Base-by-base conservation (phyloP, 2,329 filamentous ascomycete genomes). In the Pleurostoma richardsiae region DNA sequence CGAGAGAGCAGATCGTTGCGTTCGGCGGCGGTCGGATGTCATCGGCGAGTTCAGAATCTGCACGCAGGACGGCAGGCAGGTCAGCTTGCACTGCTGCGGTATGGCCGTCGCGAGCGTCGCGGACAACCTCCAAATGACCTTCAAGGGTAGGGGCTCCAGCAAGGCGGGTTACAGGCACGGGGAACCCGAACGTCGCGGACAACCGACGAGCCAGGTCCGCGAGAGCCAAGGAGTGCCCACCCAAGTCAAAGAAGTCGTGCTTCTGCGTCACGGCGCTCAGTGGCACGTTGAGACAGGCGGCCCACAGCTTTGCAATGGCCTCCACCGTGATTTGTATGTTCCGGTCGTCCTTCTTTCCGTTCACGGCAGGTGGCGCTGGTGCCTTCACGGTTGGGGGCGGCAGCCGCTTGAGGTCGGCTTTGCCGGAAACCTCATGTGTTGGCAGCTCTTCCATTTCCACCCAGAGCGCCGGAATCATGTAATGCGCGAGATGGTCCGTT, bases 401-500 rank as follows among this genome's bases (percentile, higher is more conserved):
- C 10, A 92, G 73, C 10, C 77, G 73, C 62, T 88, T 88, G 47
- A 87, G 71, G 56, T 92, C 85, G 26, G 83, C 81, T 67, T 92
- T 92, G 26, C 88, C 88, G 10, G 87, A 91, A 1, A 92, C 88
- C 43, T 80, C 82, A 55, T 90, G 83, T 0, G 86, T 90, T 0
- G 88, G 88, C 4, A 92, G 66, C 50, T 78, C 76, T 3, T 85
- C 77, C 30, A 91, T 66, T 57, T 86, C 79, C 36, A 91, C 82
- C 88, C 88, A 92, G 3, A 90, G 64, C 1, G 85, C 76, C 0
- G 88, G 88, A 45, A 92, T 85, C 88, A 92, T 91, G 65, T 92
- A 92, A 51, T 88, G 86, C 2, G 88, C 88, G 30, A 92, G 74
- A 52, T 82, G 81, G 11, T 77, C 70, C 1, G 82, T 75, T 3